Base-by-base conservation (phyloP, 1,284 basidiomycete genomes). In the Fomes fomentarius region DNA sequence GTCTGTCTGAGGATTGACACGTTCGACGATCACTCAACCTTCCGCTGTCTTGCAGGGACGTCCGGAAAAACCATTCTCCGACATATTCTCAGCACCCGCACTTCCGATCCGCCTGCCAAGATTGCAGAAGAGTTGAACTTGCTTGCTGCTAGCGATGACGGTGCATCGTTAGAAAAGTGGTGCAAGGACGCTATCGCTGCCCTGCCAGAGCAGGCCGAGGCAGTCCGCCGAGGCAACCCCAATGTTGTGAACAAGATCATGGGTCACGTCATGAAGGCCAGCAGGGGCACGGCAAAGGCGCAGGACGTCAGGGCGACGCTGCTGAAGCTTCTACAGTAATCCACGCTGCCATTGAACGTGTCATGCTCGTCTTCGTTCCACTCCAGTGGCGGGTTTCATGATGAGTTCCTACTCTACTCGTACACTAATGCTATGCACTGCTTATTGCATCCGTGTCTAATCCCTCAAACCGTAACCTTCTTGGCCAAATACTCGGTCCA, bases 211-310 rank as follows among this genome's bases (percentile, higher is more conserved):
- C 93, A 96, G 66, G 86, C 83, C 0, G 79, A 80, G 6, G 86
- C 85, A 19, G 82, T 93, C 19, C 80, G 81, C 15, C 75, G 78
- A 34, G 95, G 96, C 0, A 90, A 93, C 55, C 71, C 75, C 26
- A 94, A 91, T 58, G 94, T 96, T 1, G 67, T 98, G 37, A 94
- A 94, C 76, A 88, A 91, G 57, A 80, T 99, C 30, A 81, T 98
- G 7, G 96, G 96, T 0, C 81, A 84, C 67, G 91, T 96, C 21
- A 98, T 98, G 94, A 91, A 87, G 71, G 71, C 82, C 48, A 91
- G 87, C 55, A 78, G 83, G 54, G 96, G 96, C 4, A 79, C 85
- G 30, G 93, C 88, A 19, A 88, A 97, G 67, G 85, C 86, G 1
- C 72, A 75, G 45, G 71, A 71, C 22, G 78, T 76, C n/a, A 77